Conservation (phyloP, 768 basidiomycete genomes). For the Rhizopogon sp. region DNA sequence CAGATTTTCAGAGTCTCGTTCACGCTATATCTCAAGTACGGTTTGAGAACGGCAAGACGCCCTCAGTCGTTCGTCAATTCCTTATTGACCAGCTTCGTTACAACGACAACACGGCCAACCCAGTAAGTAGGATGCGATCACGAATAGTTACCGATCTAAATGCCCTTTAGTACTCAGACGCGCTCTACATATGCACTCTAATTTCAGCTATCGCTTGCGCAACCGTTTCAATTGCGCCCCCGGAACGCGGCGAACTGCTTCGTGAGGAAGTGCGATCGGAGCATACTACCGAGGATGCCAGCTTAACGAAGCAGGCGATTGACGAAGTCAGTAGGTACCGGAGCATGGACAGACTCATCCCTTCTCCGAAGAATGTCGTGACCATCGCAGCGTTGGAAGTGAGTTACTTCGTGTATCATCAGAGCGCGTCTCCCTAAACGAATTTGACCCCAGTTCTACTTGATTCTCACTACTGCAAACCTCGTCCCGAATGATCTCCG, state of each 20-base stretch:
- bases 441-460: slow-evolving; percentile 55
- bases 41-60: slow-evolving; percentile 83
- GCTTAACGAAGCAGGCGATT: slow-evolving; percentile 67
- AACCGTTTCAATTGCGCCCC: slow-evolving; percentile 68
- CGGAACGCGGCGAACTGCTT: slow-evolving; percentile 75
- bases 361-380: slow-evolving; percentile 90
- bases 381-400: slow-evolving; percentile 91
- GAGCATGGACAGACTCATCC: slow-evolving; percentile 92
- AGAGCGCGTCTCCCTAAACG: slow-evolving; percentile 3
- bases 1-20: slow-evolving; percentile 54
- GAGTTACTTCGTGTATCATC: slow-evolving; percentile 16
- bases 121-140: slow-evolving; percentile 44
- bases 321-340: slow-evolving; percentile 88
- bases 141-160: slow-evolving; percentile 1
- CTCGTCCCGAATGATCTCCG: slow-evolving; percentile 73
- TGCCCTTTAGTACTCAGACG: slow-evolving; percentile 74
- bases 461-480: slow-evolving; percentile 71
- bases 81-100: slow-evolving; percentile 90
- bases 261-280: slow-evolving; percentile 63
- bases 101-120: slow-evolving; percentile 92
- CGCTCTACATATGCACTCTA: slow-evolving; percentile 82
- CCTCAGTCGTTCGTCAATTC: slow-evolving; percentile 79
- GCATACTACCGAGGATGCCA: slow-evolving; percentile 62
- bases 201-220: slow-evolving; percentile 80
- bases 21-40: slow-evolving; percentile 83